Evolutionary conservation across 192 early-diverging fungal genomes (phyloP), one percentile per base, ranked within the genome.

Genomic region (Entomortierella chlamydospora): DNA sequence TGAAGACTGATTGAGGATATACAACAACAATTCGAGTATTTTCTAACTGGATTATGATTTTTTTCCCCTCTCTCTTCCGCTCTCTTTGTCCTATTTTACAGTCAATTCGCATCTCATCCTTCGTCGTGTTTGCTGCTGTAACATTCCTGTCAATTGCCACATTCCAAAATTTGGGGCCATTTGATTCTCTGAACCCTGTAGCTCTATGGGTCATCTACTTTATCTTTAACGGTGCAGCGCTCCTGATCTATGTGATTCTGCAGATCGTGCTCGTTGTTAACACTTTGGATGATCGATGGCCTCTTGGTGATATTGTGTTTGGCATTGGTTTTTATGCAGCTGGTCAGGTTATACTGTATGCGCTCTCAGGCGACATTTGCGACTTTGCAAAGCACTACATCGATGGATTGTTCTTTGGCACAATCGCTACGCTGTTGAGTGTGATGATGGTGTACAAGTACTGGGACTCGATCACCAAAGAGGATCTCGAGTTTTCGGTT

Each of bases 381-480:
- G 90, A 93, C 45, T 83, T 88, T 52, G 93, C 93, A 49, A 96
- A 95, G 83, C 97, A 99, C 72, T 99, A 99, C 71, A 87, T 99
- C 31, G 96, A 99, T 81, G 97, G 97, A 45, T 84, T 99, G 85
- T 99, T 99, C 90, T 98, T 98, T 88, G 94, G 93, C 23, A 91
- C 91, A 7, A 96, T 97, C 39, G 91, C 92, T 69, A 95, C 92
- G 17, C 84, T 99, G 49, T 84, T 99, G 64, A 91, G 92, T 42
- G 96, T 99, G 53, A 98, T 99, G 97, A 97, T 99, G 95, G 93
- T 98, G 1, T 99, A 98, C 91, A 99, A 99, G 87, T 99, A 96
- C 87, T 99, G 97, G 97, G 97, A 99, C 81, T 93, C 92, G 31
- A 98, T 99, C 81, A 99, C 97, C 45, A 98, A 98, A 87, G 97